Evolutionary conservation across 352 stramenopile genomes (phyloP), one percentile per base, ranked within the genome.

Genomic region (Globisporangium echinulatum): DNA sequence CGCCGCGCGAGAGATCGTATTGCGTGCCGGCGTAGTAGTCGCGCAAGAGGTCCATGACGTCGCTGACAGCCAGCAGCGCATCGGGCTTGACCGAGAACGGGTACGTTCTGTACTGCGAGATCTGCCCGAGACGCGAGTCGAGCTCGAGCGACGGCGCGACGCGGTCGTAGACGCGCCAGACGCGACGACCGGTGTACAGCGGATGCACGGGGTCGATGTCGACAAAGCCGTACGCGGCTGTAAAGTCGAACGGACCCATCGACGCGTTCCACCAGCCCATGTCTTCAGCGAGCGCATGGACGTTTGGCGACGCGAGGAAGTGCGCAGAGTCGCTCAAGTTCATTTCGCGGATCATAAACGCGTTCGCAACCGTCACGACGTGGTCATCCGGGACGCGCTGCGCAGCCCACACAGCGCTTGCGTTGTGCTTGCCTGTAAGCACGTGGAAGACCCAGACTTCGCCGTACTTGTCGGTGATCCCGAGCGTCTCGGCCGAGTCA

Each of bases 391-490:
- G 87, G 19, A 98, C 87, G 44, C 88, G 85, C 74, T 98, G 90
- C 1, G 95, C 95, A 0, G 86, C 94, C 94, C 94, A 98, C 36
- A 98, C 86, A 0, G 92, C 94, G 33, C 79, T 83, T 10, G 80
- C 62, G 33, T 96, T 94, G 47, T 96, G 64, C 44, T 71, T 74
- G 15, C 97, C 93, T 5, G 93, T 94, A 49, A 98, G 67, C 2
- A 98, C 86, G 66, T 98, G 93, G 75, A 98, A 98, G 33, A 98
- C 77, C 92, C 94, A 98, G 15, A 88, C 82, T 62, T 98, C 91
- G 14, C 78, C 79, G 17, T 82, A 67, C 49, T 87, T 79, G 68
- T 98, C 94, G 3, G 75, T 79, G 7, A 98, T 84, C 5, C 74
- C 78, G 3, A 98, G 77, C 37, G 84, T 75, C 64, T 98, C 94